Evolutionary conservation across 148 eudicot species (phyloP).

Genomic region (Mesembryanthemum crystallinum): DNA sequence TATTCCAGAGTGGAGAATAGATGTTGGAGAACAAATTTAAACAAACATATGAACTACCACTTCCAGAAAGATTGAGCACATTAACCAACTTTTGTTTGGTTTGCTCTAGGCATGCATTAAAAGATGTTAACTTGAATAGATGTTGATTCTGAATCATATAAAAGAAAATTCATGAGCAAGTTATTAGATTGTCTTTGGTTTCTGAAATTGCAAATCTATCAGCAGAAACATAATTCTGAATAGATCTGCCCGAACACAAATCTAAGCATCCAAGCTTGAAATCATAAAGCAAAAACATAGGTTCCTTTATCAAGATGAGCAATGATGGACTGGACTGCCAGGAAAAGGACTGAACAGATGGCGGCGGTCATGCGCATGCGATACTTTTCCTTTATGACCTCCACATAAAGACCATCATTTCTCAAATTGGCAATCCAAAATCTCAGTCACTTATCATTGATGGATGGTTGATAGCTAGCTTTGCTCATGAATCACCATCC

Average conservation of each 20-base stretch:
- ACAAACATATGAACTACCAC: slow-evolving; percentile 1
- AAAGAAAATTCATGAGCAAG: not conserved
- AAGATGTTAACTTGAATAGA: not conserved
- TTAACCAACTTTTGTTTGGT: not conserved
- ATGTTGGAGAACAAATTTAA: not conserved
- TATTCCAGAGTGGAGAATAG: too few species aligned
- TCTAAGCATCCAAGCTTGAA: not conserved
- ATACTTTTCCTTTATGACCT: not conserved
- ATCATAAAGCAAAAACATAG: not conserved
- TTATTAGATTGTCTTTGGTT: not conserved
- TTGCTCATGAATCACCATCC: not conserved
- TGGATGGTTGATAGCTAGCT: not conserved
- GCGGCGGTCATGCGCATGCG: not conserved
- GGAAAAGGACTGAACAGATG: not conserved
- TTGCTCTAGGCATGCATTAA: not conserved
- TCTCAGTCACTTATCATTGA: not conserved
- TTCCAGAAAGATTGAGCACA: not conserved
- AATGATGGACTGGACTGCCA: not conserved
- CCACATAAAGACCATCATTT: too few species aligned
- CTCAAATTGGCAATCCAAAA: not conserved
- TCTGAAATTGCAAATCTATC: not conserved
- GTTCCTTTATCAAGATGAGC: not conserved
- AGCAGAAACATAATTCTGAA: not conserved
- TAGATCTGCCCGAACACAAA: not conserved
- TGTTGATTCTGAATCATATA: not conserved